Evolutionary conservation across 2,329 filamentous ascomycete genomes (phyloP), one percentile per base, ranked within the genome.

Genomic region (Hymenoscyphus infarciens): DNA sequence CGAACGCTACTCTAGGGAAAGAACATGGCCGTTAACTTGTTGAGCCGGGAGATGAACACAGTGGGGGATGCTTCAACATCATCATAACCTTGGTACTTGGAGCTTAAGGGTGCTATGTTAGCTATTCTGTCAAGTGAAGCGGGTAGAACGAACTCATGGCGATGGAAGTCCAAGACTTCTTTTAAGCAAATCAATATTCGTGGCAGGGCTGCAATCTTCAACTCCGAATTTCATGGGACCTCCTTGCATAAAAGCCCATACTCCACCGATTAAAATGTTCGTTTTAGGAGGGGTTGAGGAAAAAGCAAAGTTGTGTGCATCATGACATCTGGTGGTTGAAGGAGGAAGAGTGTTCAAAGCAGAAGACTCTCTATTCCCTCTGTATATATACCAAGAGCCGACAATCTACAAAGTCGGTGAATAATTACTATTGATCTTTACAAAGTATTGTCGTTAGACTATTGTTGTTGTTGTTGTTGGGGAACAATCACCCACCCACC

Each of bases 211-310:
- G 10, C n/a, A 4, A 13, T 5, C 22, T 22, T 52, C 19, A 5
- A 52, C 16, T 13, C 35, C 35, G 35, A 16, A 15, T 15, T 52
- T 5, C 16, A 13, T 13, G 45, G 19, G 22, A 25, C 19, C 56
- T 57, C 56, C 33, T 39, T 57, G 56, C 56, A 39, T 57, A 57
- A 13, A 3, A 25, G 25, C 13, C 19, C 19, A 52, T 52, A 52
- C 22, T 52, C 45, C 19, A 52, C 45, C 19, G 45, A 25, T 52
- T 13, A 49, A 22, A 49, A 49, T 22, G 10, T 22, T 38, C 13
- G 35, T 22, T 49, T 49, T 22, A 49, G 35, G 35, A 16, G 35
- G 33, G 35, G n/a, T 49, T 49, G 42, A 52, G 19, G 45, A 52
- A 52, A 52, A 52, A 52, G 22, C 45, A 52, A 52, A 52, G 45